Evolutionary conservation across 2,329 filamentous ascomycete genomes (phyloP), one percentile per base, ranked within the genome.

Genomic region (Calonectria hongkongensis): DNA sequence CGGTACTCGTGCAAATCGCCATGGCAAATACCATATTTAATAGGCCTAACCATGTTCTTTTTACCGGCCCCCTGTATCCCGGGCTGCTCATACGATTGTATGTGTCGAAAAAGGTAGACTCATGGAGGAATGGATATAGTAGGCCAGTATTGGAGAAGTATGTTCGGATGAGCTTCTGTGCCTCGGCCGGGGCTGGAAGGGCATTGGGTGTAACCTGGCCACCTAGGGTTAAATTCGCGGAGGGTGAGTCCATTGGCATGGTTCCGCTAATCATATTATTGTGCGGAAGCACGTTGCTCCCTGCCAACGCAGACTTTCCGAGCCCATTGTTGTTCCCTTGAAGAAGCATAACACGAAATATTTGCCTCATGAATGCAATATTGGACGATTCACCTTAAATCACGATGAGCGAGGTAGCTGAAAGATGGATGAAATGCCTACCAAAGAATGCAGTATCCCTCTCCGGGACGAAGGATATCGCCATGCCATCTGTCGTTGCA

Each of bases 1-100:
- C 78, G 2, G 70, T 75, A 33, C 81, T 79, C 8, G 83, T 82
- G 21, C 82, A 86, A 15, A 82, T 84, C 0, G 87, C 85, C 81
- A 89, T 86, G 1, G 88, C 87, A 1, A 90, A 79, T 0, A 89
- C 83, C 68, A 89, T 86, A 63, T 89, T 89, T 0, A 90, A 76
- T 3, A 89, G 74, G 0, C 86, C 87, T 0, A 89, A 82, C 88
- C 88, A 90, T 0, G 87, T 86, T n/a, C 85, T 83, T 0, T 87
- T 82, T 0, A 86, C 84, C 4, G 79, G 82, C 0, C 76, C 81
- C 16, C 75, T 15, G 47, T 85, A 77, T 0, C 76, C 76, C 4
- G 67, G 68, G 28, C 66, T 51, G 41, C 60, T 71, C 13, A 77
- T 76, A 3, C 72, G 56, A 0, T 73, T 13, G 27, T 82, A 83